Percentiles rank a stretch among this genome's conserved stretches.
These are phyloP conservation scores for Daldinia sp. DNA, from an alignment of 2,329 filamentous ascomycete genomes.

Conservation along the genomic window DNA sequence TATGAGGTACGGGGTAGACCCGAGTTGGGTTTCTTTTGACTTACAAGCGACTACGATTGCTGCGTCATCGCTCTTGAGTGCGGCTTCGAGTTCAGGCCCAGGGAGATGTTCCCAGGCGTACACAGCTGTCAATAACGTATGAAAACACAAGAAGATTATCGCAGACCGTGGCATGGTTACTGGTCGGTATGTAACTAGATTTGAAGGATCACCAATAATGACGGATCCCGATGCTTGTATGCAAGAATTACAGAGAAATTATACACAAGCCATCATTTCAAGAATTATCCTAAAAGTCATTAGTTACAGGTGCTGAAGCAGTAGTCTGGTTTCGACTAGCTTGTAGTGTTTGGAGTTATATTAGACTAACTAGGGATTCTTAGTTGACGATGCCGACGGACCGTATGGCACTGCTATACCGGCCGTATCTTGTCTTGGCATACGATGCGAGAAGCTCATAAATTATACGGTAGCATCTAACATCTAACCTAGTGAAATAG, in stretches of 20 bases:
- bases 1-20: background rate
- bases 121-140: background rate
- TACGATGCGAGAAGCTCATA: too few relatives aligned
- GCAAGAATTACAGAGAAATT: background rate
- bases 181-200: background rate
- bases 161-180: slow-evolving; percentile 6
- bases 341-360: slow-evolving; percentile 7
- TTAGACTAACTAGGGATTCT: background rate
- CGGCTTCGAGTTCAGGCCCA: slow-evolving; percentile 4
- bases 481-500: too few relatives aligned
- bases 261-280: background rate
- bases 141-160: background rate
- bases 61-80: slow-evolving; percentile 1
- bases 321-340: background rate
- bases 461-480: too few relatives aligned
- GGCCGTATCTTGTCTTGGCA: background rate
- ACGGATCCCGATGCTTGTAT: background rate
- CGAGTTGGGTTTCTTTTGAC: background rate
- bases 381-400: background rate
- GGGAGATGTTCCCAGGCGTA: slow-evolving; percentile 21
- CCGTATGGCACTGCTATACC: slow-evolving; percentile 6
- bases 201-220: background rate
- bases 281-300: background rate
- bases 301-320: background rate
- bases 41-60: slow-evolving; percentile 25